Evolutionary conservation across 1,284 basidiomycete genomes (phyloP), one percentile per base, ranked within the genome.

Genomic region (Vanrija humicola): DNA sequence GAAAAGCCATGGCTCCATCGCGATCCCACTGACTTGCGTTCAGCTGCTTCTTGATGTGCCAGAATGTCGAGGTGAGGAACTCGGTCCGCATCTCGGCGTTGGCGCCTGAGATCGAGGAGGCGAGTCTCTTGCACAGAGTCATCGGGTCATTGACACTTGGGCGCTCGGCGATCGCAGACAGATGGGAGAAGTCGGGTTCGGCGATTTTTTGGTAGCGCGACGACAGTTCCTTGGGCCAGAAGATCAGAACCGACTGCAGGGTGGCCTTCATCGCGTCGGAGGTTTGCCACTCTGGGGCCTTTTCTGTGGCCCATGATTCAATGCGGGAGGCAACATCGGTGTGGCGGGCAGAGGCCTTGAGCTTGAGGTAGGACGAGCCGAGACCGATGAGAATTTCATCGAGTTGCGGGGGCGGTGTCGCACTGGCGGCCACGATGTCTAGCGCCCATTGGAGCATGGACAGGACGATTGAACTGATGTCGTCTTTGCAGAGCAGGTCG

Each of bases 361-460:
- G 48, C 23, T 48, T 50, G 29, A 46, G 7, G 47, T 45, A 51
- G 5, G 48, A 54, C 2, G 58, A 43, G 12, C 72, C 69, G 21
- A 73, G 56, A 15, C 65, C 61, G 28, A 72, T 51, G 38, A 74
- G 43, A 12, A 70, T 25, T 19, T 67, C 61, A 14, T 56, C 44
- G 0, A 70, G 42, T 9, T 62, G 53, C 2, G 62, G 40, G 1
- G 49, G 5, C 42, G 23, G 2, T 19, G 29, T 6, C 26, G 34
- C 34, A 48, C 25, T 14, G 3, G 6, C 19, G 5, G 2, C 46
- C 7, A 26, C 19, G 12, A 23, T 19, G 12, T 76, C 75, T 57
- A 93, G 85, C 0, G 82, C 82, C 88, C 89, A 93, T 50, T 85
- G 82, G 15, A 94, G 77, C 46, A 95, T 81, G 1, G 86, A 87